Evolutionary conservation across 805 yeast species (phyloP).

Genomic region (Candida oleophila): DNA sequence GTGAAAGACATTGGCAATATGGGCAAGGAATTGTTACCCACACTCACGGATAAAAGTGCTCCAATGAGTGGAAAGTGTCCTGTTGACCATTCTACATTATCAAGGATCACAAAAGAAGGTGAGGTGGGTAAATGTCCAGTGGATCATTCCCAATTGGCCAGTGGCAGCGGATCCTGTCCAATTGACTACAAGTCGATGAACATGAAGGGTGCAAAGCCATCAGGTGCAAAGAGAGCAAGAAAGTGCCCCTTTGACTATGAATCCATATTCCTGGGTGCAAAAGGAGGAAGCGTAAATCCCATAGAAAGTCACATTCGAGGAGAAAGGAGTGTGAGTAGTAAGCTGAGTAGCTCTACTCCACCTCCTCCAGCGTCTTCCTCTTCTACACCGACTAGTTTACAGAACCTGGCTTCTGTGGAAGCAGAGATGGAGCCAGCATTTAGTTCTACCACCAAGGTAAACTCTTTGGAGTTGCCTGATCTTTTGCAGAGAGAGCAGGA

Average conservation of each 20-base stretch:
- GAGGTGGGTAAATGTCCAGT: constrained; percentile 10
- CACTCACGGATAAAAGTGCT: not conserved
- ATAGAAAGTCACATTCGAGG: constrained; percentile 3
- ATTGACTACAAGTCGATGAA: constrained; percentile 2
- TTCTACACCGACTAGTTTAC: not conserved
- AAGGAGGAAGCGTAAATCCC: not conserved
- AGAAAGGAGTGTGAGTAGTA: not conserved
- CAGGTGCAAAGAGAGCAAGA: constrained; percentile 13
- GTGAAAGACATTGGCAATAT: not conserved
- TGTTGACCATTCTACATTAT: constrained; percentile 5
- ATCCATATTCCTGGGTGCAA: not conserved
- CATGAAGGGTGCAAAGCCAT: constrained; percentile 3
- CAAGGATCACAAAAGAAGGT: not conserved
- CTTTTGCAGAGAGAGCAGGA: not conserved
- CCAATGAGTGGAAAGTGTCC: constrained; percentile 7
- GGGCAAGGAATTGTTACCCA: not conserved
- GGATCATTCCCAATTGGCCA: constrained; percentile 2
- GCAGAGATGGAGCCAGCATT: not conserved
- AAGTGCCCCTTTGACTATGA: constrained; percentile 35
- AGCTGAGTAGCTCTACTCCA: not conserved
- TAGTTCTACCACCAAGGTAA: not conserved
- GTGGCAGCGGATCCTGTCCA: constrained; percentile 1
- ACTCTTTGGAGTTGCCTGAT: not conserved
- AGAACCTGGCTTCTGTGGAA: not conserved
- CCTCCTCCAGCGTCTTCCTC: not conserved